Evolutionary conservation across 352 stramenopile genomes (phyloP).

Genomic region (Paralagenidium karlingii): DNA sequence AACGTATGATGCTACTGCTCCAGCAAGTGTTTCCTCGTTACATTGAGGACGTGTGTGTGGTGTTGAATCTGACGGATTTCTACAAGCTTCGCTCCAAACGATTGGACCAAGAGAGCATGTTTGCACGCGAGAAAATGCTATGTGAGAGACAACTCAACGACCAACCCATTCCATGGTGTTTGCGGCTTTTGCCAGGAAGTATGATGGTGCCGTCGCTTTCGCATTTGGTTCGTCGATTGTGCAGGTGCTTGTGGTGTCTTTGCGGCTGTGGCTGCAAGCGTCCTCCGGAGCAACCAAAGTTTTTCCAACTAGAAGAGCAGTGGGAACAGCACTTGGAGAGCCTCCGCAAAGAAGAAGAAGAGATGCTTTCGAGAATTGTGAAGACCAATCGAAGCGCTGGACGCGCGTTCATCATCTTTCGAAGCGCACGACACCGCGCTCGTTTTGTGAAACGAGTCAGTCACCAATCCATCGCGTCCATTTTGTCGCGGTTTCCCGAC

Average conservation of each 20-base stretch:
- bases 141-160: slow-evolving; percentile 20
- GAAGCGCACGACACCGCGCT: slow-evolving; percentile 47
- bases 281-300: neutral
- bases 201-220: slow-evolving; percentile 57
- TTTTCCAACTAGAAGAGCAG: slow-evolving; percentile 24
- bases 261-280: slow-evolving; percentile 13
- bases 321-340: slow-evolving; percentile 32
- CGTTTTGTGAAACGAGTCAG: slow-evolving; percentile 63
- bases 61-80: slow-evolving; percentile 73
- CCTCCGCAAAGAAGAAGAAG: slow-evolving; percentile 36
- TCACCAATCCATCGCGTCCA: slow-evolving; percentile 63
- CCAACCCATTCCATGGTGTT: slow-evolving; percentile 42
- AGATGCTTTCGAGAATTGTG: slow-evolving; percentile 40
- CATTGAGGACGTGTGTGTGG: slow-evolving; percentile 65
- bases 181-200: slow-evolving; percentile 49
- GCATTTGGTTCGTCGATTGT: slow-evolving; percentile 27
- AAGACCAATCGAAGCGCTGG: slow-evolving; percentile 58
- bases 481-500: slow-evolving; percentile 60
- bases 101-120: slow-evolving; percentile 25
- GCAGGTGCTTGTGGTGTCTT: slow-evolving; percentile 26
- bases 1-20: slow-evolving; percentile 61
- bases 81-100: slow-evolving; percentile 40
- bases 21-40: slow-evolving; percentile 75
- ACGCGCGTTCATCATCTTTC: slow-evolving; percentile 75
- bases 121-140: slow-evolving; percentile 47